Percentiles rank a stretch among this genome's conserved stretches.
Evolutionary conservation across 257 asterid species (phyloP).

Genomic region (Jacaranda copaia): DNA sequence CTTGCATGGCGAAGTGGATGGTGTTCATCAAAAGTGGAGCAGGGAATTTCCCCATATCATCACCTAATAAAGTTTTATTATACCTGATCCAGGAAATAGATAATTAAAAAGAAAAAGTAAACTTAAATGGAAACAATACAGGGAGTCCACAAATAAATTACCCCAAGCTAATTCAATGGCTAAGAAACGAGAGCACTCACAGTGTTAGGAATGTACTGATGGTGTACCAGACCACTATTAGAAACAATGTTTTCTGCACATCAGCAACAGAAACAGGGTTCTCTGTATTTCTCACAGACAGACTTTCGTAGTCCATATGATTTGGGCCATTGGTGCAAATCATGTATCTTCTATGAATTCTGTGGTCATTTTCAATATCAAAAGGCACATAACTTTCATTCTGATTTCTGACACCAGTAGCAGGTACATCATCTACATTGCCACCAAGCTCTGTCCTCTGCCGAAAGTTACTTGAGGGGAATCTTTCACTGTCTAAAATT

Average conservation of each 20-base stretch:
- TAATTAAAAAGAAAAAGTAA: slow-evolving; percentile 3
- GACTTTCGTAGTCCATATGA: slow-evolving; percentile 24
- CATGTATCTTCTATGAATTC: slow-evolving; percentile 34
- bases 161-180: neutral
- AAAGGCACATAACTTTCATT: slow-evolving; percentile 64
- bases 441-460: slow-evolving; percentile 60
- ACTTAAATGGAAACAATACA: slow-evolving; percentile 24
- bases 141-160: neutral
- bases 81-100: slow-evolving; percentile 60
- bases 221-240: slow-evolving; percentile 89
- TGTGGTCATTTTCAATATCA: slow-evolving; percentile 61
- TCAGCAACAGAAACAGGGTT: slow-evolving; percentile 62
- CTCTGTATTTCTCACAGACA: slow-evolving; percentile 37
- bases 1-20: slow-evolving; percentile 95
- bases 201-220: slow-evolving; percentile 94
- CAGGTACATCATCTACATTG: slow-evolving; percentile 42
- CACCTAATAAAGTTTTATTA: slow-evolving; percentile 94
- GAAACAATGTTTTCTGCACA: slow-evolving; percentile 79
- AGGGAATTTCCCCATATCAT: slow-evolving; percentile 93
- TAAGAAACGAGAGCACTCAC: slow-evolving; percentile 57
- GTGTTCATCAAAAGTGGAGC: slow-evolving; percentile 98
- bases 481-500: slow-evolving; percentile 45
- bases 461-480: slow-evolving; percentile 34
- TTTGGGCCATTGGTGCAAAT: slow-evolving; percentile 32
- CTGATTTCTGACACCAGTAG: slow-evolving; percentile 43